These are phyloP conservation scores for Colletotrichum theobromicola DNA, from an alignment of 2,329 filamentous ascomycete species.

Conservation along the genomic window DNA sequence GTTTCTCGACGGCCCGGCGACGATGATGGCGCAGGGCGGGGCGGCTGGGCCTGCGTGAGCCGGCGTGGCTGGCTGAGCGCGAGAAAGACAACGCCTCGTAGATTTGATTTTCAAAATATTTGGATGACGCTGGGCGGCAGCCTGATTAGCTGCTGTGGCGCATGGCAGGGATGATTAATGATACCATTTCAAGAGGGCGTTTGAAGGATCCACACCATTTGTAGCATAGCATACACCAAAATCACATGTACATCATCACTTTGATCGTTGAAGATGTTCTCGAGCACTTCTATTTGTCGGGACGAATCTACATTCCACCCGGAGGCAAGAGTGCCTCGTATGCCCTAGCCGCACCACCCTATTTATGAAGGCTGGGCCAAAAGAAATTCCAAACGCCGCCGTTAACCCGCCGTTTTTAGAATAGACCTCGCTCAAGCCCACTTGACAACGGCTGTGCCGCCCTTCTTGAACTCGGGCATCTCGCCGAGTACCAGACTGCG, in stretches of 20 bases:
- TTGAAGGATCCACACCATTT: neutral
- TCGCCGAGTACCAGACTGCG: conserved; percentile 64
- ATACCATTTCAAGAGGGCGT: conserved; percentile 19
- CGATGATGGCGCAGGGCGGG: conserved; percentile 22
- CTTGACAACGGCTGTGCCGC: conserved; percentile 70
- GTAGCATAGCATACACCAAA: neutral
- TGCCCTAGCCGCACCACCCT: neutral
- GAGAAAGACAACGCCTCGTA: neutral
- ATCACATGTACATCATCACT: neutral
- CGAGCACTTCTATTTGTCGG: conserved; percentile 7
- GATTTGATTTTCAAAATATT: neutral
- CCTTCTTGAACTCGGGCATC: conserved; percentile 69
- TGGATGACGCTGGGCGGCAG: neutral
- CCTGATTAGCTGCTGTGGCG: neutral
- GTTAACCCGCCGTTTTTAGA: neutral
- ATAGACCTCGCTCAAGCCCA: conserved; percentile 38
- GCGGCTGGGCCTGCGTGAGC: neutral
- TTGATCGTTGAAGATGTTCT: neutral
- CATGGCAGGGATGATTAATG: conserved; percentile 21
- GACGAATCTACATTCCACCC: conserved; percentile 16
- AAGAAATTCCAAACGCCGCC: conserved; percentile 20
- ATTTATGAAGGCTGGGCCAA: neutral
- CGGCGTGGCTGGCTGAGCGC: neutral
- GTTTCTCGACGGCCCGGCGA: conserved; percentile 60
- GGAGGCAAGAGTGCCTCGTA: conserved; percentile 3